Base-by-base conservation (phyloP, 2,329 filamentous ascomycete genomes). In the Madurella fahalii region DNA sequence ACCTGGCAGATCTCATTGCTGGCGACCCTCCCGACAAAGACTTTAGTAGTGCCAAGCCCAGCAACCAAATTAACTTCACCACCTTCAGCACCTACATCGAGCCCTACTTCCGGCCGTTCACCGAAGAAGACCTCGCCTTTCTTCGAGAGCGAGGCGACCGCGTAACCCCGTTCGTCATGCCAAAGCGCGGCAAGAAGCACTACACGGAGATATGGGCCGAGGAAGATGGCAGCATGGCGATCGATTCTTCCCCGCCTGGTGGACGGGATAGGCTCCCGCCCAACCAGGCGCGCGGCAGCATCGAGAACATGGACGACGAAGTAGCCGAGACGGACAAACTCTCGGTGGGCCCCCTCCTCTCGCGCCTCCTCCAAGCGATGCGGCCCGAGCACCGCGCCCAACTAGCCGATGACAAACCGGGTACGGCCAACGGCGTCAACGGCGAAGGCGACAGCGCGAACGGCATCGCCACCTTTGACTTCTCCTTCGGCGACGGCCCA, bases 51-150 rank as follows among this genome's bases (percentile, higher is more conserved):
- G 87, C 90, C 34, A 99, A 97, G 69, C 91, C 93, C 5, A 86
- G 86, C 17, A 95, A 93, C 65, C 94, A 99, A 74, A 94, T 97
- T 69, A 92, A 89, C 68, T 94, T 94, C 61, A 87, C 84, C 53
- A 96, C 93, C 1, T 99, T 99, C 71, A 86, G 88, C n/a, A 85
- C 88, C 5, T 96, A 94, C 67, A 82, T 95, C 52, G 94, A 99
- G 60, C 90, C 92, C 0, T 97, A 89, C 73, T 94, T 96, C 61
- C 84, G 93, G 5, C 85, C 88, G 0, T 87, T 95, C 63, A 89
- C 87, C 0, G 94, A 99, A 67, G 94, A 99, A 68, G 94, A 99
- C 67, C 81, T 96, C 44, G 90, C 90, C 1, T 99, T 96, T 68
- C 72, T 99, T 39, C 86, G 92, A 65, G 94, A 99, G 72, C 82